Evolutionary conservation across 805 yeast genomes (phyloP).

Genomic region (Saturnispora gosingensis): DNA sequence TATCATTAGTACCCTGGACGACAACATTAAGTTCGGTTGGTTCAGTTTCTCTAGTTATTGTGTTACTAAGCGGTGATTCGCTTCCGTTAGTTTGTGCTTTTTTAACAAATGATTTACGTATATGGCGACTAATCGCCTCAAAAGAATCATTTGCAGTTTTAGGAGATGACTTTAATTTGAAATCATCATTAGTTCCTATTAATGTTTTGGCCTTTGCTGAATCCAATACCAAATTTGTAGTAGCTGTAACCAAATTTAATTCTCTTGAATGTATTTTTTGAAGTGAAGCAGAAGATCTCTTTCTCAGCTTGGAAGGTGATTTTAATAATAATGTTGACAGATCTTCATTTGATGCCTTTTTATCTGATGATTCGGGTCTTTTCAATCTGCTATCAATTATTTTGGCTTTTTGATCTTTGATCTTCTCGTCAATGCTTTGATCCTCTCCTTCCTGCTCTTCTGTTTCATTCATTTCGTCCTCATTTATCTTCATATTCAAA

Average conservation of each 20-base stretch:
- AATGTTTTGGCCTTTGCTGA: neutral
- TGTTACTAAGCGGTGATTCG: neutral
- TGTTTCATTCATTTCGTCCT: neutral
- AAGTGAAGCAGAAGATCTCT: constrained; percentile 15
- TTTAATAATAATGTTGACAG: constrained; percentile 12
- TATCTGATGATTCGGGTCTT: neutral
- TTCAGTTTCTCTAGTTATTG: neutral
- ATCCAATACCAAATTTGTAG: constrained; percentile 12
- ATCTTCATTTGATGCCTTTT: constrained; percentile 6
- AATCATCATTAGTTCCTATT: neutral
- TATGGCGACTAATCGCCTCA: constrained; percentile 24
- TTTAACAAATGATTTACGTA: constrained; percentile 25
- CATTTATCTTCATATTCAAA: constrained; percentile 1
- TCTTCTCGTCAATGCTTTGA: neutral
- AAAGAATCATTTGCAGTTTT: constrained; percentile 19
- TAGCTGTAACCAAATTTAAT: constrained; percentile 13
- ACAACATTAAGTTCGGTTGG: constrained; percentile 3
- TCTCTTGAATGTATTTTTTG: constrained; percentile 14
- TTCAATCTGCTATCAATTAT: neutral
- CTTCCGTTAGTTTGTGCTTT: constrained; percentile 9
- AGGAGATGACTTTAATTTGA: neutral
- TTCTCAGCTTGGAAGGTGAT: constrained; percentile 19
- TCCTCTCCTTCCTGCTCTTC: neutral
- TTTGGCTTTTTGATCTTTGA: neutral
- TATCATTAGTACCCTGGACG: neutral